These are phyloP conservation scores for Clavispora asparagi DNA, from an alignment of 805 yeast species.

Conservation along the genomic window DNA sequence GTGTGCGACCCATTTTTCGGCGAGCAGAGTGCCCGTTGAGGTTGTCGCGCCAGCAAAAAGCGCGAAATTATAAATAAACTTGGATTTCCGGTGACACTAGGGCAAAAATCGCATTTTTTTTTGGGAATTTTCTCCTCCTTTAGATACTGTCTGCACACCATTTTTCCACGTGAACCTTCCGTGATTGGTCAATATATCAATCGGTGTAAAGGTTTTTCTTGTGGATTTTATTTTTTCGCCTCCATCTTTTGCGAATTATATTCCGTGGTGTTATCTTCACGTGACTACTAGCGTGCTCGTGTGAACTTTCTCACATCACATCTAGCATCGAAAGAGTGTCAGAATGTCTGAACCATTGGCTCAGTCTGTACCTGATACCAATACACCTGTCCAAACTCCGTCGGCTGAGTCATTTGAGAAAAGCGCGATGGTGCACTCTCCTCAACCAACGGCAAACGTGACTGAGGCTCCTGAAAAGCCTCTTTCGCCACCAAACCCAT, in stretches of 20 bases:
- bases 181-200: background rate
- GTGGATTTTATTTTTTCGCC: background rate
- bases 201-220: background rate
- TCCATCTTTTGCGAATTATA: background rate
- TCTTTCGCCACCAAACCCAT: slow-evolving; percentile 41
- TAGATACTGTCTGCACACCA: slow-evolving; percentile 12
- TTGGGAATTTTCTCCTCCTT: slow-evolving; percentile 9
- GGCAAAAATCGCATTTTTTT: slow-evolving; percentile 8
- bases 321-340: background rate
- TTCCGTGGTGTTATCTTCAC: slow-evolving; percentile 6
- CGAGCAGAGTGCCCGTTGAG: slow-evolving; percentile 5
- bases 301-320: background rate
- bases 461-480: slow-evolving; percentile 28
- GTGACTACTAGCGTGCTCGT: slow-evolving; percentile 4
- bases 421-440: slow-evolving; percentile 5
- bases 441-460: slow-evolving; percentile 7
- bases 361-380: slow-evolving; percentile 23
- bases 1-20: slow-evolving; percentile 9
- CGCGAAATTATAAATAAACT: slow-evolving; percentile 18
- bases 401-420: slow-evolving; percentile 28
- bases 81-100: slow-evolving; percentile 13
- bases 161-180: background rate
- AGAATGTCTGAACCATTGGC: slow-evolving; percentile 22
- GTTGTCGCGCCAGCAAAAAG: slow-evolving; percentile 16
- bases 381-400: slow-evolving; percentile 37